Evolutionary conservation across 83 land plant species (phyloP).

Genomic region (Thuja plicata): DNA sequence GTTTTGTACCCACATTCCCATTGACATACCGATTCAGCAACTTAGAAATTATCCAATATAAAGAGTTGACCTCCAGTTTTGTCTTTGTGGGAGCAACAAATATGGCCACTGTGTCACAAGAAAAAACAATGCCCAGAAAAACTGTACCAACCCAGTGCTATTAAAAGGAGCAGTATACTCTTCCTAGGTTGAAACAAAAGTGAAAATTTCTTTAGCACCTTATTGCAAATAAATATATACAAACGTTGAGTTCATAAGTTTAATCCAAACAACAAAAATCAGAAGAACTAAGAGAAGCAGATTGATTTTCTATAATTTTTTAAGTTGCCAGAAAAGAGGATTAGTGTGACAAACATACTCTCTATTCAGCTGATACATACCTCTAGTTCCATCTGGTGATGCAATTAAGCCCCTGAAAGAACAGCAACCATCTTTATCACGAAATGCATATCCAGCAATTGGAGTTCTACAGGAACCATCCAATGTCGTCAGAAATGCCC

Average conservation of each 20-base stretch:
- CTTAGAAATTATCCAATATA: background rate
- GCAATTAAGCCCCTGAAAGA: slow-evolving; percentile 83
- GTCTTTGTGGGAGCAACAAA: background rate
- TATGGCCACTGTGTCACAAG: background rate
- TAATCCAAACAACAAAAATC: background rate
- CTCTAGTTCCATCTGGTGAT: slow-evolving; percentile 87
- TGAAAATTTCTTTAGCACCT: background rate
- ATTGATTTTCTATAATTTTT: background rate
- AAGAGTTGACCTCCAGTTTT: background rate
- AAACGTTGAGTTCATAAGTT: background rate
- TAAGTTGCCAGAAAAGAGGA: background rate
- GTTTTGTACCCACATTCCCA: no score
- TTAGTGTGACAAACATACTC: background rate
- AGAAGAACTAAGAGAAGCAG: background rate
- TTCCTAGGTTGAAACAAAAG: background rate
- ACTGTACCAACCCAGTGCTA: background rate
- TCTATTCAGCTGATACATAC: slow-evolving; percentile 29
- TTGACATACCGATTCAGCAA: no score
- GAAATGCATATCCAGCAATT: slow-evolving; percentile 89
- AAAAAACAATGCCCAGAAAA: background rate
- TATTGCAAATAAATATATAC: background rate
- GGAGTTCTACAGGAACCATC: slow-evolving; percentile 99
- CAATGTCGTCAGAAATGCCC: slow-evolving; percentile 80
- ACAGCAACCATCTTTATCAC: slow-evolving; percentile 74
- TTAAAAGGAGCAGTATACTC: background rate